Percentiles rank a stretch among this genome's conserved stretches.
These are phyloP conservation scores for Pelargonium myrrhifolium DNA, from an alignment of 441 rosid species.

Conservation along the genomic window DNA sequence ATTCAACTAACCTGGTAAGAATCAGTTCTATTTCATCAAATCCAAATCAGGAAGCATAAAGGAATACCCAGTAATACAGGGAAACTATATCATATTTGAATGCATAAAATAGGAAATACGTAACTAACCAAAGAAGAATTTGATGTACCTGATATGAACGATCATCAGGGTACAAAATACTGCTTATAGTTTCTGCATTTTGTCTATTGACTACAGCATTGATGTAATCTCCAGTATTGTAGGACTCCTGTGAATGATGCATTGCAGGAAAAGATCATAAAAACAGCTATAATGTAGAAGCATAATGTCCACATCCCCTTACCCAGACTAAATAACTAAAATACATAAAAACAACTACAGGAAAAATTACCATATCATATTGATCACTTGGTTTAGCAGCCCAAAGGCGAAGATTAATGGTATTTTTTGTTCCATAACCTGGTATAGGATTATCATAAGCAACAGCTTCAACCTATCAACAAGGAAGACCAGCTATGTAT, in stretches of 20 bases:
- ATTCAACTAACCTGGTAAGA: slow-evolving; percentile 11
- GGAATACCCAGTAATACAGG: slow-evolving; percentile 1
- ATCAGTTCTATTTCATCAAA: not conserved
- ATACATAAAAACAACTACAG: not conserved
- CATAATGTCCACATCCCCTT: not conserved
- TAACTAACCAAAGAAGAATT: slow-evolving; percentile 19
- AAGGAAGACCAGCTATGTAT: slow-evolving; percentile 13
- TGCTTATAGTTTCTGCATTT: slow-evolving; percentile 45
- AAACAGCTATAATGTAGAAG: slow-evolving; percentile 1
- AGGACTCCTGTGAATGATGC: slow-evolving; percentile 29
- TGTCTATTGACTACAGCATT: slow-evolving; percentile 46
- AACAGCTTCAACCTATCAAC: slow-evolving; percentile 50
- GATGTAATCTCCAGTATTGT: slow-evolving; percentile 45
- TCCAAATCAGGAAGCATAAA: slow-evolving; percentile 4
- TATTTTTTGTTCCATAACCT: slow-evolving; percentile 49
- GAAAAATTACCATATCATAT: slow-evolving; percentile 36
- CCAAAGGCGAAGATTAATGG: slow-evolving; percentile 55
- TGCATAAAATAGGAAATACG: slow-evolving; percentile 2
- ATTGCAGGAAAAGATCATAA: slow-evolving; percentile 1
- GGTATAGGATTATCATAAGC: slow-evolving; percentile 56
- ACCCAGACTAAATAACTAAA: not conserved
- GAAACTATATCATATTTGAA: not conserved
- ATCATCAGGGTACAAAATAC: slow-evolving; percentile 48
- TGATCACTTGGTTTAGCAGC: slow-evolving; percentile 53
- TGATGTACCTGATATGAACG: slow-evolving; percentile 43